phyloP scores from a whole-genome alignment of 495 filamentous ascomycete species.

The Poronia punctata region DNA sequence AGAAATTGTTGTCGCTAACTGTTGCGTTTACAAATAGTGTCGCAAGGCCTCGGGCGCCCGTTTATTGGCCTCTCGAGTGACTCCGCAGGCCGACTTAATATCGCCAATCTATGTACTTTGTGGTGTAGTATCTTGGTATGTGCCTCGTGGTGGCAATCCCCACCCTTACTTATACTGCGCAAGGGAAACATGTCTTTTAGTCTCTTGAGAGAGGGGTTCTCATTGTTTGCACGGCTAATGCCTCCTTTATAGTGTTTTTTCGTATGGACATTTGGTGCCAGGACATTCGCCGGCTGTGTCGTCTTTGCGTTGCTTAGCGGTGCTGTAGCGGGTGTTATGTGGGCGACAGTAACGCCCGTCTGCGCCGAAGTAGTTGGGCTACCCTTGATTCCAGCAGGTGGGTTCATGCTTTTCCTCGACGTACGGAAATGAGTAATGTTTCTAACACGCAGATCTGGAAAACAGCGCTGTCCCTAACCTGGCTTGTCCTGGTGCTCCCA shows the following conservation, averaged over 20 bases:
- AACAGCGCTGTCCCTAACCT: constrained; percentile 60
- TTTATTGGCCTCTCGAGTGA: constrained; percentile 64
- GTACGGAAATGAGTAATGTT: not conserved
- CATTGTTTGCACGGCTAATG: too few relatives aligned
- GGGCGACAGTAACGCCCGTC: constrained; percentile 67
- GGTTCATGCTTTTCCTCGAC: constrained; percentile 3
- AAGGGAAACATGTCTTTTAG: too few relatives aligned
- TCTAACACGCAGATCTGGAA: constrained; percentile 2
- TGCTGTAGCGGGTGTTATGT: constrained; percentile 64
- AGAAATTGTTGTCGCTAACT: too few relatives aligned
- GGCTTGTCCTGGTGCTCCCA: constrained; percentile 66
- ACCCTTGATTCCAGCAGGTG: constrained; percentile 57
- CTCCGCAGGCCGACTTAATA: constrained; percentile 57
- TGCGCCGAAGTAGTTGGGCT: constrained; percentile 73
- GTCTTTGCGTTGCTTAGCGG: constrained; percentile 68
- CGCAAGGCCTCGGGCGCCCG: constrained; percentile 47
- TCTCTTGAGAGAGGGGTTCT: too few relatives aligned
- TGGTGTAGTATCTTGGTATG: constrained; percentile 47
- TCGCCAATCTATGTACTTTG: constrained; percentile 54
- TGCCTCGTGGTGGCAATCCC: too few relatives aligned
- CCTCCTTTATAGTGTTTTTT: constrained; percentile 45
- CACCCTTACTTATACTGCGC: not conserved
- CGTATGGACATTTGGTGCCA: constrained; percentile 61
- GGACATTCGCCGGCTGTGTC: constrained; percentile 57
- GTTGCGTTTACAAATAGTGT: constrained; percentile 25